Base-by-base conservation (phyloP, 257 asterid species). In the Salvia hispanica region DNA sequence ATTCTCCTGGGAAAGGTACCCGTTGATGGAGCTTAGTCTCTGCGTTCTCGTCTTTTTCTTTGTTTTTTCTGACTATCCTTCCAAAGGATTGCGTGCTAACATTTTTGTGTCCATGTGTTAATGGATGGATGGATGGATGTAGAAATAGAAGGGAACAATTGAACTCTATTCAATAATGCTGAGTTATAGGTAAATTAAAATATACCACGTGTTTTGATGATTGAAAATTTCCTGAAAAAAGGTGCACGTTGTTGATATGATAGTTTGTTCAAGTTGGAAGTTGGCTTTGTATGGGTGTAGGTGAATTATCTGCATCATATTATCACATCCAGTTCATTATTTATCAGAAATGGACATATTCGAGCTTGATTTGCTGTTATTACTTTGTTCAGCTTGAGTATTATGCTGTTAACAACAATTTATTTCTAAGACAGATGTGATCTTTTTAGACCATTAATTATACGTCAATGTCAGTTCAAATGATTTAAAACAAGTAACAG, bases 1-100 rank as follows among this genome's bases (percentile, higher is more conserved):
- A 73, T 28, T 86, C 86, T 45, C 85, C 87, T 13, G 72, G 65
- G 21, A 79, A 66, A 79, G 95, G 92, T 84, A 83, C 37, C 25
- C 58, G 54, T 31, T 52, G 16, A 48, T 48, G 18, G 21, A 68
- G 56, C 54, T 51, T 37, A 11, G 64, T 69, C 47, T 68, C 47
- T 66, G 37, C 39, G 5, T 43, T 21, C 52, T 31, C 7, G n/a
- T 8, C 34, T 34, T 16, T 70, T 44, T 64, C 12, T 31, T 51
- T 7, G 40, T 69, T 14, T 46, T 43, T 50, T 40, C 62, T 15
- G 40, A 9, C 33, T 44, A 25, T 25, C 12, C 39, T 65, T 16
- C 42, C 37, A 3, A 54, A 58, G 3, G 31, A 47, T 25, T 72
- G 56, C 55, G 25, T 70, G 3, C 56, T 36, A 11, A 13, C 54